Base-by-base conservation (phyloP, 371 early-diverging fungal species). In the Dinochytrium kinnereticum region DNA sequence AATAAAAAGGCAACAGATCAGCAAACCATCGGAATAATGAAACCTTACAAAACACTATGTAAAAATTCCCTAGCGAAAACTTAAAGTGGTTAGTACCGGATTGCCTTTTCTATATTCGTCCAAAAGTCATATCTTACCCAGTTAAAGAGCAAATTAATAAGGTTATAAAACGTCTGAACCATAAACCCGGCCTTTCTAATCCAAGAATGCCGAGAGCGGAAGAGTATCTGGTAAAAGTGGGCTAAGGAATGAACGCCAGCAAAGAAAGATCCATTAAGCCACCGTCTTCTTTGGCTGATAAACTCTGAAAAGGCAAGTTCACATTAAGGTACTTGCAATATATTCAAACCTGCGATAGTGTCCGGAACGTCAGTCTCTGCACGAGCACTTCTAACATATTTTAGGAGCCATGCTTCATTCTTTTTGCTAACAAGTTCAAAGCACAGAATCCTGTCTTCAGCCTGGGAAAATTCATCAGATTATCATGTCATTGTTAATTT, bases 231-330 rank as follows among this genome's bases (percentile, higher is more conserved):
- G 59, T 85, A 83, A 85, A 90, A 95, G 78, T 96, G 91, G 17
- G 85, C 87, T 44, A 94, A 70, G 2, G 96, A 90, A 79, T 96
- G 94, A 44, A 96, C 87, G 28, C 91, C 91, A 2, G 97, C 97
- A 89, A 97, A 97, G 88, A 95, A 94, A 2, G 94, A 94, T 30
- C 97, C 97, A 79, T 97, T 97, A 53, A 97, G 82, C 97, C 97
- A 97, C 55, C 97, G 89, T 67, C 96, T 89, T 72, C 96, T 89
- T 81, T 96, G 96, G 1, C 93, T 92, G 64, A 96, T 93, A 55
- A 96, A 93, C 74, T 96, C 96, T 37, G 91, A 85, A 53, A 95
- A 87, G 5, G 5, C 26, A 53, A 24, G 55, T 5, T 5, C 5
- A 26, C n/a, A 53, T 24, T 24, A n/a, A 5, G 26, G 49, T 44